phyloP scores from a whole-genome alignment of 2,329 filamentous ascomycete species.

The Monilinia laxa region DNA sequence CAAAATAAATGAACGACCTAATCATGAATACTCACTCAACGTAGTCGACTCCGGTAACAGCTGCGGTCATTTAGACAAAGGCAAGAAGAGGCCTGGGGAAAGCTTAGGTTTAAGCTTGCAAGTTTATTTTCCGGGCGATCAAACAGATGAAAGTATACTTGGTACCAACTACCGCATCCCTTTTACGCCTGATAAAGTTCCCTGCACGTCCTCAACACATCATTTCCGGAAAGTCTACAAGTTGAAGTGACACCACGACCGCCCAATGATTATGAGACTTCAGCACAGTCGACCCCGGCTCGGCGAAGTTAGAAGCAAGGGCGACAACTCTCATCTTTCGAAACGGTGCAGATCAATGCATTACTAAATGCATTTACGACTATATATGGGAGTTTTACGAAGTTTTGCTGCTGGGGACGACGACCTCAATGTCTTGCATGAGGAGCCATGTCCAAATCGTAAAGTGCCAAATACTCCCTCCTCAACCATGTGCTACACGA shows the following conservation, averaged over 20 bases:
- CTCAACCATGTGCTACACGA: not conserved
- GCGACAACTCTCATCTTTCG: not conserved
- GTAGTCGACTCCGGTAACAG: not conserved
- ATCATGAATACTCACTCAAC: not conserved
- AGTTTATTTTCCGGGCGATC: conserved; percentile 14
- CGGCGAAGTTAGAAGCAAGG: conserved; percentile 13
- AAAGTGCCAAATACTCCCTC: too few relatives aligned
- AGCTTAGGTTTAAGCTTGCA: conserved; percentile 7
- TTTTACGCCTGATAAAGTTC: not conserved
- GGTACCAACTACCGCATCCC: not conserved
- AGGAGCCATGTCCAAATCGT: not conserved
- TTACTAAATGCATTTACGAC: not conserved
- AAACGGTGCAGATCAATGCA: conserved; percentile 3
- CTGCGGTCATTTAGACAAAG: not conserved
- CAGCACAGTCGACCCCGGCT: not conserved
- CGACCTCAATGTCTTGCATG: not conserved
- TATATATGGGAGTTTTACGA: not conserved
- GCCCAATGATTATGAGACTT: conserved; percentile 13
- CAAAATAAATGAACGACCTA: not conserved
- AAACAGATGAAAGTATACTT: conserved; percentile 4
- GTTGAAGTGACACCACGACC: not conserved
- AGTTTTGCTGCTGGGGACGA: not conserved
- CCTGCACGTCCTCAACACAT: conserved; percentile 10
- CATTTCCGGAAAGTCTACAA: conserved; percentile 8
- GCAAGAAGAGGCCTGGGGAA: not conserved